Base-by-base conservation (phyloP, 805 yeast species). In the Saccharomycopsis selenospora region DNA sequence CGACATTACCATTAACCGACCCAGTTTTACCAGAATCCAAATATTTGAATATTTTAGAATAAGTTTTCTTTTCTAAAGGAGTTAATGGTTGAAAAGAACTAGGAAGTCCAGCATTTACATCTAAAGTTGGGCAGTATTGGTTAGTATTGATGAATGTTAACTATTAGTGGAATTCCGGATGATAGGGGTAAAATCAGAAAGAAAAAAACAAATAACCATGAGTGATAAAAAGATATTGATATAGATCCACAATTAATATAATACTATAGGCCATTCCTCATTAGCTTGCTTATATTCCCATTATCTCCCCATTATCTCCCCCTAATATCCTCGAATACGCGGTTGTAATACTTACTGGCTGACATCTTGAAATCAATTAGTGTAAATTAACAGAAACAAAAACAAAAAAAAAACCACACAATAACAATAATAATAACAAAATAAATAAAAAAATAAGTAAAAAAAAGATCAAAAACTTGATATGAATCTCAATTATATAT, bases 1-100 rank as follows among this genome's bases (percentile, higher is more conserved):
- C 86, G 36, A 82, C 79, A 33, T 84, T 90, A 29, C 99, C 99
- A 3, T 96, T 85, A 50, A 91, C 84, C 26, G 83, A 73, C 3
- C 96, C 96, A 41, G 83, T 67, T 41, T 75, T 73, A 57, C 85
- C 93, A 2, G 82, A 76, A 64, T 93, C 99, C 57, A 91, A 72
- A 41, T 83, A 72, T 53, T 76, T 76, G 71, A 93, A 93, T 46
- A 89, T 72, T 51, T 78, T 80, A n/a, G 85, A 79, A 62, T 79
- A 89, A 47, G 78, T 69, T 53, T 72, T 70, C 63, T 83, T 79
- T 66, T 93, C 99, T 52, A 87, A 95, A 22, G 80, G 70, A 7
- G 93, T 63, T 41, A 72, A 60, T 4, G 74, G 73, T 43, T 66
- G 67, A 46, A 52, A 52, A 20, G n/a, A 7, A 10, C 44, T 20